Evolutionary conservation across 2,329 filamentous ascomycete species (phyloP).

Genomic region (Calonectria fujianensis): DNA sequence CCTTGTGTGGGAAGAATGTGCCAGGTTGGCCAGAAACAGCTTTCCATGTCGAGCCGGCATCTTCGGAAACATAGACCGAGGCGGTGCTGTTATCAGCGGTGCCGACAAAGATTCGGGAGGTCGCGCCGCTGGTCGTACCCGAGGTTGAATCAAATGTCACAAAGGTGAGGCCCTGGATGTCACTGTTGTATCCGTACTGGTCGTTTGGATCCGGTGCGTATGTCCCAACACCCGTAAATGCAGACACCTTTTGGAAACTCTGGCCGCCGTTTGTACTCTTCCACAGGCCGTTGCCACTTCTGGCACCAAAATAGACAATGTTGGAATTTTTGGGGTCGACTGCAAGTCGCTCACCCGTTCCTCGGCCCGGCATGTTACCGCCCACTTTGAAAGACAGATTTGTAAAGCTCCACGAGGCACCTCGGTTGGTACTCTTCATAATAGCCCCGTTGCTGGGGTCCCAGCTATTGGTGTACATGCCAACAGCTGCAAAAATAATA

Average conservation of each 20-base stretch:
- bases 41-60: conserved; percentile 72
- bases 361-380: conserved; percentile 77
- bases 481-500: conserved; percentile 72
- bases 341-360: conserved; percentile 75
- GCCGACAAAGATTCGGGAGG: conserved; percentile 74
- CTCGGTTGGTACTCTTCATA: conserved; percentile 72
- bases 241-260: conserved; percentile 71
- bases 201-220: conserved; percentile 68
- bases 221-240: conserved; percentile 71
- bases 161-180: conserved; percentile 69
- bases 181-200: conserved; percentile 65
- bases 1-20: conserved; percentile 73
- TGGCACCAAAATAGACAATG: conserved; percentile 75
- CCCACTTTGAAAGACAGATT: conserved; percentile 75
- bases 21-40: conserved; percentile 70
- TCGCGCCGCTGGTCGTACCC: conserved; percentile 65
- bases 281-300: conserved; percentile 76
- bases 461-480: conserved; percentile 77
- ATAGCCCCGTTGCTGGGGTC: conserved; percentile 74
- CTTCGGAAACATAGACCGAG: conserved; percentile 72
- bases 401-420: conserved; percentile 70
- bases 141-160: conserved; percentile 75
- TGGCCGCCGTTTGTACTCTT: conserved; percentile 74
- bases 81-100: conserved; percentile 71
- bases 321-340: conserved; percentile 75